Evolutionary conservation across 257 asterid species (phyloP).

Genomic region (Nicotiana undulata): DNA sequence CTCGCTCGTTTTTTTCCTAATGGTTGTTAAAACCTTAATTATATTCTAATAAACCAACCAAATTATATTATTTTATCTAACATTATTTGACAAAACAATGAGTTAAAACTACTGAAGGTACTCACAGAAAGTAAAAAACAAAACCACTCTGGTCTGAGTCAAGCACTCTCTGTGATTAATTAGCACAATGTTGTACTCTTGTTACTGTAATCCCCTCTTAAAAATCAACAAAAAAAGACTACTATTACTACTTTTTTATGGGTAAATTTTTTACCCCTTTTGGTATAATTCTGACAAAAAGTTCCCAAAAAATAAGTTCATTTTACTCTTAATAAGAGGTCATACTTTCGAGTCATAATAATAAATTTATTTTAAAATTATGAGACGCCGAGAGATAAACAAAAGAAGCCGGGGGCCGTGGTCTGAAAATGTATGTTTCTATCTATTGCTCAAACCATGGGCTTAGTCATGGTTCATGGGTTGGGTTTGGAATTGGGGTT

Average conservation of each 20-base stretch:
- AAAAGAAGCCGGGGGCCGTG: background rate
- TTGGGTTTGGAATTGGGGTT: background rate
- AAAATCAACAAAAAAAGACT: background rate
- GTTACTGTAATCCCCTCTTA: background rate
- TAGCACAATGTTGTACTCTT: background rate
- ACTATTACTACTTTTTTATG: background rate
- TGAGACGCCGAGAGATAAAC: too few species aligned
- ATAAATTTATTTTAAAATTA: too few species aligned
- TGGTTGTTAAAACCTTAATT: too few species aligned
- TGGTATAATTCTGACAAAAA: background rate
- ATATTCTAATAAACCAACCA: too few species aligned
- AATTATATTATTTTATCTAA: too few species aligned
- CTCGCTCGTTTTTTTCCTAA: too few species aligned
- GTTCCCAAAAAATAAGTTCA: background rate
- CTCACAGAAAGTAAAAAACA: too few species aligned
- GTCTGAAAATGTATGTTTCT: background rate
- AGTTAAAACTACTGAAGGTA: too few species aligned
- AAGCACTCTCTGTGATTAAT: slow-evolving; percentile 21
- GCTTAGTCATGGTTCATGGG: background rate
- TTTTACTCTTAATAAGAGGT: too few species aligned
- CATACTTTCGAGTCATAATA: too few species aligned
- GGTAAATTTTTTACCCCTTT: background rate
- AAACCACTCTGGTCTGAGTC: background rate
- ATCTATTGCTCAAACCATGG: background rate
- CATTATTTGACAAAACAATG: too few species aligned